These are phyloP conservation scores for Neurospora sp. DNA, from an alignment of 495 filamentous ascomycete species.

Conservation along the genomic window DNA sequence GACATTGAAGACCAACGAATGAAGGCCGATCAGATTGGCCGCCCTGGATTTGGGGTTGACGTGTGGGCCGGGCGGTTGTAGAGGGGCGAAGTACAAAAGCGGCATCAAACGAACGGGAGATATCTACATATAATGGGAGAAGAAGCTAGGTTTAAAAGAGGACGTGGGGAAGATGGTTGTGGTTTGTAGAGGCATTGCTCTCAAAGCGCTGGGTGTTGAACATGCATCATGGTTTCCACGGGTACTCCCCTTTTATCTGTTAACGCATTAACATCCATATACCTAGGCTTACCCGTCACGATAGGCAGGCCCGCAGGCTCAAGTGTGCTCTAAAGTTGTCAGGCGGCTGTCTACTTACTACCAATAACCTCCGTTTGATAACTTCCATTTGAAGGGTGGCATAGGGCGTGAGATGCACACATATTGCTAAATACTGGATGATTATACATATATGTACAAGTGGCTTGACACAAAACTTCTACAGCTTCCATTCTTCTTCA, in stretches of 20 bases:
- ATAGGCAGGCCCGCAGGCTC: too few relatives aligned
- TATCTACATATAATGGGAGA: not conserved
- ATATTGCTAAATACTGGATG: not conserved
- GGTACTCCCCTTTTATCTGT: too few relatives aligned
- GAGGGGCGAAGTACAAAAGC: not conserved
- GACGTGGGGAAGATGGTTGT: not conserved
- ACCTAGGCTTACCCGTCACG: too few relatives aligned
- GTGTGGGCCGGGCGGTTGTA: not conserved
- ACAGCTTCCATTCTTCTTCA: not conserved
- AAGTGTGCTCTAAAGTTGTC: too few relatives aligned
- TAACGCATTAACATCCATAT: too few relatives aligned
- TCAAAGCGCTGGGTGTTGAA: not conserved
- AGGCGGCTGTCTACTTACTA: too few relatives aligned
- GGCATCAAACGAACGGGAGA: not conserved
- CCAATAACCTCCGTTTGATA: not conserved
- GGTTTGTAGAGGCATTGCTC: not conserved
- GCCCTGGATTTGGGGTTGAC: not conserved
- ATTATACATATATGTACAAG: not conserved
- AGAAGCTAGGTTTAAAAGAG: not conserved
- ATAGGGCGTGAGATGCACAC: not conserved
- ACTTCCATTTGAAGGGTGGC: not conserved
- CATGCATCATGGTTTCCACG: too few relatives aligned
- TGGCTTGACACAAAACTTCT: not conserved
- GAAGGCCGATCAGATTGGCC: not conserved
- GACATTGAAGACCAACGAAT: not conserved